Base-by-base conservation (phyloP, 768 basidiomycete genomes). In the Panellus pusillus region DNA sequence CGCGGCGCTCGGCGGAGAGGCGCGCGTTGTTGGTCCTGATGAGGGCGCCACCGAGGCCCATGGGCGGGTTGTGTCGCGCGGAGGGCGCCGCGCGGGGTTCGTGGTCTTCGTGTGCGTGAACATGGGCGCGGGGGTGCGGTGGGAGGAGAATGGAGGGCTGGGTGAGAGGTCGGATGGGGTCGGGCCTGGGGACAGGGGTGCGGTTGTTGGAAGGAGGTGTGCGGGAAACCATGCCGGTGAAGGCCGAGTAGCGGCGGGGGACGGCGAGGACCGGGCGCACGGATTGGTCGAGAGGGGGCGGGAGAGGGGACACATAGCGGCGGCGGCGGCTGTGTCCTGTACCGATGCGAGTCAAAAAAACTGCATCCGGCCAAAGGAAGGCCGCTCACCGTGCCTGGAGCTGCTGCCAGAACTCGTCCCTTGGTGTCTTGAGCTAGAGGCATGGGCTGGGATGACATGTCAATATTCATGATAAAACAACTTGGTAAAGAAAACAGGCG, bases 41-140 rank as follows among this genome's bases (percentile, higher is more conserved):
- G 4, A 87, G 60, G 2, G 81, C 86, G 18, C 87, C 87, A 9
- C 87, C 87, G 19, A 89, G 66, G 13, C 83, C 83, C 75, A 89
- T 81, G 7, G 72, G 56, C 17, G 87, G 87, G 3, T 75, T 68
- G 50, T 79, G 77, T 3, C 55, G 55, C 15, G 53, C 58, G 9
- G 38, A 31, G 7, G n/a, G n/a, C n/a, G n/a, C n/a, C n/a, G n/a
- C n/a, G n/a, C n/a, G n/a, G n/a, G n/a, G n/a, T n/a, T 32, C 27
- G 4, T 40, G 28, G 18, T 29, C 36, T n/a, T 15, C 29, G 28
- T 27, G 29, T 9, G 24, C 31, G 35, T 27, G 49, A 41, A 8
- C 14, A 55, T 82, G 83, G 24, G 24, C 24, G 40, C 83, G 83
- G 4, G 79, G 77, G 20, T 74, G 68, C 2, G 70, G 66, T 17